A percentile compares a stretch with the other conserved stretches of the same genome.
These are phyloP conservation scores for Mortierella sp. DNA, from an alignment of 371 early-diverging fungal genomes.

Conservation along the genomic window DNA sequence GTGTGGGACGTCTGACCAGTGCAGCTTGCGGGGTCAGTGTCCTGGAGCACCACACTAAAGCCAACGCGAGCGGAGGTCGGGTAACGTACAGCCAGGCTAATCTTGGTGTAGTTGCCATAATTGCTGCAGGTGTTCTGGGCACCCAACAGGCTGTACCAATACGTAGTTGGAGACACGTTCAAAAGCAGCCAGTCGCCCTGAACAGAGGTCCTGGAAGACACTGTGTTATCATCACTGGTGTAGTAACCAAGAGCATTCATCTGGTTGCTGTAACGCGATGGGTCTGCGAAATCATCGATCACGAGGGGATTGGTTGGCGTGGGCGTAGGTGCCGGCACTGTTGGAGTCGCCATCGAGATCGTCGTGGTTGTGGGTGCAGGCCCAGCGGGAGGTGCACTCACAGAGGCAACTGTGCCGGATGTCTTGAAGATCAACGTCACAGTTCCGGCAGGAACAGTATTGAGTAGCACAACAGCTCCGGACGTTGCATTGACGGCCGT, in stretches of 20 bases:
- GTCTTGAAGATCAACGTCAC: slow-evolving; percentile 18
- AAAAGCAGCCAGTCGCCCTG: slow-evolving; percentile 18
- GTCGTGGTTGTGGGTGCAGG: slow-evolving; percentile 17
- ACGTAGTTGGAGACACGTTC: not conserved
- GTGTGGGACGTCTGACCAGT: not conserved
- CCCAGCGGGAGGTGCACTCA: slow-evolving; percentile 9
- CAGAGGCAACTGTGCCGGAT: slow-evolving; percentile 4
- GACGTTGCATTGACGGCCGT: slow-evolving; percentile 11
- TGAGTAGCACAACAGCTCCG: slow-evolving; percentile 18
- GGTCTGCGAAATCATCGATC: slow-evolving; percentile 25
- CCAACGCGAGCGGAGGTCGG: slow-evolving; percentile 3
- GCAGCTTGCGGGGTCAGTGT: not conserved
- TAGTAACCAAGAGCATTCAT: slow-evolving; percentile 8
- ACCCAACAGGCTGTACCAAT: slow-evolving; percentile 21
- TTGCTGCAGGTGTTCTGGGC: slow-evolving; percentile 17
- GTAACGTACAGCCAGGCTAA: slow-evolving; percentile 14
- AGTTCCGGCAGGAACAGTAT: slow-evolving; percentile 16
- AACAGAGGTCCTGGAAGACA: not conserved
- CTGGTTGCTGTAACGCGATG: slow-evolving; percentile 14
- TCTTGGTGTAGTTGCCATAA: not conserved
- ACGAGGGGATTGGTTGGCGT: slow-evolving; percentile 6
- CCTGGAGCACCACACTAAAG: slow-evolving; percentile 11
- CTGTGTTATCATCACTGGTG: slow-evolving; percentile 23
- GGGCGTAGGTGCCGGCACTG: slow-evolving; percentile 15
- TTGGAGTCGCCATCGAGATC: slow-evolving; percentile 5